Base-by-base conservation (phyloP, 2,329 filamentous ascomycete species). In the Fusarium cicatricum region DNA sequence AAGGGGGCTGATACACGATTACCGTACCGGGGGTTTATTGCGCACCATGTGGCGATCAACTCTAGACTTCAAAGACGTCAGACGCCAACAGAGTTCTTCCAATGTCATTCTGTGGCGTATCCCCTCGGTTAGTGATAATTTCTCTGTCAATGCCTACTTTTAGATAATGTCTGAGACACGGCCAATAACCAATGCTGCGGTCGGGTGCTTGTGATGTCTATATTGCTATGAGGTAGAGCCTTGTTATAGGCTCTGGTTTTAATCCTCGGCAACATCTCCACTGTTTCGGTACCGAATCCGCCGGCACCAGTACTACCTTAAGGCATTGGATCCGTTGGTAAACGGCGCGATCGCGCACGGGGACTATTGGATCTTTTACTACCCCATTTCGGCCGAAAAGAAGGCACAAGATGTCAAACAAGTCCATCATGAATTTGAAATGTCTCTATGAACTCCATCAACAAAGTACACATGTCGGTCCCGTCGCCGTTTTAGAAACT, bases 101-200 rank as follows among this genome's bases (percentile, higher is more conserved):
- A 28, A 21, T 38, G 36, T 23, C 29, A 52, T 47, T 34, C 29
- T 15, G 42, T 48, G 49, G 47, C 41, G 48, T 39, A 26, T 40
- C 41, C 26, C 33, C 47, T 53, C 17, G 31, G 38, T 42, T 12
- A n/a, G 19, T 17, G 21, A 23, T n/a, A n/a, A n/a, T 4, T 21
- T 21, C 21, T 7, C 21, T 21, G 21, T 21, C 21, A 21, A 21
- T n/a, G n/a, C n/a, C n/a, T 21, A 21, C 21, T 21, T 21, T 21
- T 21, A 21, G 21, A n/a, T n/a, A n/a, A n/a, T n/a, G n/a, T n/a
- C 7, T 21, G 21, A 21, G 21, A 21, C 21, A 7, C 7, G 21
- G 7, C 7, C 21, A 21, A 21, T 21, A 21, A 21, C 21, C 7
- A 21, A 21, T 21, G 21, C 21, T 4, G 21, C 7, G 21, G 21